Base-by-base conservation (phyloP, 495 filamentous ascomycete species). In the Ramalina peruviana region DNA sequence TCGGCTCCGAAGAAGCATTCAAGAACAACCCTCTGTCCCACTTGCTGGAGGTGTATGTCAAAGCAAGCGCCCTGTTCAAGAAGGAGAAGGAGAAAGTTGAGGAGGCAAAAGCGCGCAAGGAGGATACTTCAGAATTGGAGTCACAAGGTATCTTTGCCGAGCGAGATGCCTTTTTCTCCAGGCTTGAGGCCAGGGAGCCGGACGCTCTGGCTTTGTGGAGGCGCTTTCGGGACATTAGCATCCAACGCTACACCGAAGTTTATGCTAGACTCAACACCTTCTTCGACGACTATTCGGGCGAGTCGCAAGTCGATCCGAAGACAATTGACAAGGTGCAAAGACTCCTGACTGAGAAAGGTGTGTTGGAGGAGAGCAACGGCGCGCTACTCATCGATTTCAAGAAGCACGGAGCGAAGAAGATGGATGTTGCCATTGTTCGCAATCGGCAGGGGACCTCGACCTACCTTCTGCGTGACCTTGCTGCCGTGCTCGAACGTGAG, bases 231-330 rank as follows among this genome's bases (percentile, higher is more conserved):
- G 84, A 90, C 38, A 74, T 97, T 47, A 88, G 82, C 66, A 95
- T 95, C 56, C 71, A 76, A 50, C 81, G 82, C 60, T 94, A 94
- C 68, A 83, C 84, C 65, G 65, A 79, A 54, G 85, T 84, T 4
- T 89, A 88, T 58, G 79, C 81, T 30, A 75, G 85, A 46, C 73
- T 90, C 23, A 95, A 94, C 67, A 95, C 95, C 59, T 72, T 78
- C 51, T 97, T 88, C 58, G 89, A 95, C 61, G 82, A 86, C 48
- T 97, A 97, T 71, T 83, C 82, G 27, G 89, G 89, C 36, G 89
- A 97, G 66, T 89, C 83, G 17, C 85, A 92, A 59, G 83, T 97
- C 47, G 75, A 77, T 46, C 75, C 82, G 53, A 83, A 87, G 59
- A 78, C 76, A 54, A 94, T 97, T 85, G 74, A 79, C 37, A 67